phyloP scores from a whole-genome alignment of 1,284 basidiomycete genomes.

The Somion occarium region DNA sequence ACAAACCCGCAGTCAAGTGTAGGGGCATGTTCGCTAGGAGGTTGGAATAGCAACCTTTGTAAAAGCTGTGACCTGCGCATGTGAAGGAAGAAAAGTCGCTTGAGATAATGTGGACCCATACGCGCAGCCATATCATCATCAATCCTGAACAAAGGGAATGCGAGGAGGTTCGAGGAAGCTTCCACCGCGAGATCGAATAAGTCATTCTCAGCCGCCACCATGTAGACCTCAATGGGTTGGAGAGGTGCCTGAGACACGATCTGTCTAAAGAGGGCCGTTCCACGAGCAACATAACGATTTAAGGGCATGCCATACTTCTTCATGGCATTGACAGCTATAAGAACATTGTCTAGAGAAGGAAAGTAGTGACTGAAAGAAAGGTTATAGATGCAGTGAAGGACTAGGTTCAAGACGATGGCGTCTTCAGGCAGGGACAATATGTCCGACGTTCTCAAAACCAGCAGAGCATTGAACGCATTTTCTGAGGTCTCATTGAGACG shows the following conservation, averaged over 20 bases:
- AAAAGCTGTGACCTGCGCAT: conserved; percentile 31
- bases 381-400: conserved; percentile 32
- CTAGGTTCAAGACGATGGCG: conserved; percentile 30
- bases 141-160: conserved; percentile 26
- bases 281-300: conserved; percentile 14
- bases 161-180: conserved; percentile 31
- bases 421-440: conserved; percentile 13
- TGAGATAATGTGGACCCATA: conserved; percentile 37
- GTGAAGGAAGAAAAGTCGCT: conserved; percentile 38
- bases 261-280: conserved; percentile 23
- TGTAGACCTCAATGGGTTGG: conserved; percentile 28
- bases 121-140: conserved; percentile 29
- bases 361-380: conserved; percentile 26
- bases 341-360: conserved; percentile 25
- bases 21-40: conserved; percentile 29
- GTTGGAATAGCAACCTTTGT: conserved; percentile 30
- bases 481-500: conserved; percentile 26
- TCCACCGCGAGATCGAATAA: conserved; percentile 31
- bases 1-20: conserved; percentile 22
- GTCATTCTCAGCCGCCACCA: conserved; percentile 29
- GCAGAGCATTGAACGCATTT: conserved; percentile 28
- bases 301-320: conserved; percentile 26
- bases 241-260: conserved; percentile 27
- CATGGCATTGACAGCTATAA: conserved; percentile 22
- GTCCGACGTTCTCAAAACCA: conserved; percentile 16